Evolutionary conservation across 345 rosid species (phyloP), one percentile per base, ranked within the genome.

Genomic region (Diplotaxis tenuifolia): DNA sequence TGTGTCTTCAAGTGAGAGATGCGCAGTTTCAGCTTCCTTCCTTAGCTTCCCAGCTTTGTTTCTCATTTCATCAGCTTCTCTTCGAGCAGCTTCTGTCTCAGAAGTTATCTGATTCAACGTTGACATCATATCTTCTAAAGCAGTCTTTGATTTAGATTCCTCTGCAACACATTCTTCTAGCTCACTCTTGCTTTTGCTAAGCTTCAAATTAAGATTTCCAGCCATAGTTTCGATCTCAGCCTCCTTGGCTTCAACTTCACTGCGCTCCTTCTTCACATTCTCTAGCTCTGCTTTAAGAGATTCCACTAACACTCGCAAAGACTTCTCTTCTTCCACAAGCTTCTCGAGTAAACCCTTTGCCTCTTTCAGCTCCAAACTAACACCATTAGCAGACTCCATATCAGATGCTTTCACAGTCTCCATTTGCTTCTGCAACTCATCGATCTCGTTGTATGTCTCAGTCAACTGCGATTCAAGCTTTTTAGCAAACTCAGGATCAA

Each of bases 311-410:
- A 65, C 82, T 60, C 74, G 80, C 81, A 91, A 78, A 32, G 86
- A 81, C 74, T 68, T 87, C 84, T 91, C 95, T 79, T 91, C 97
- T 73, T 84, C 96, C 5, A 83, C 86, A 2, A 94, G 79, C 71
- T 87, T 89, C 75, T 82, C 85, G 58, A 94, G 85, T 28, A 88
- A 89, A 74, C 84, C 92, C 76, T 89, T 91, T 20, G 97, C 98
- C 66, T 82, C 96, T 70, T 87, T 92, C 72, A 91, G 79, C 81
- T 91, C 97, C 28, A 75, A 81, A 62, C 89, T 87, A 63, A 88
- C 91, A 10, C 78, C 79, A 70, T 49, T 87, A 70, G 88, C 88
- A 47, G 88, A 87, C 73, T 88, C 91, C 78, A 86, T 29, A 83
- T 94, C 98, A 14, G 90, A 85, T 73, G 92, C 89, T 77, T 84